Conservation (phyloP, 2,329 filamentous ascomycete genomes). For the Paecilomyces sp. region DNA sequence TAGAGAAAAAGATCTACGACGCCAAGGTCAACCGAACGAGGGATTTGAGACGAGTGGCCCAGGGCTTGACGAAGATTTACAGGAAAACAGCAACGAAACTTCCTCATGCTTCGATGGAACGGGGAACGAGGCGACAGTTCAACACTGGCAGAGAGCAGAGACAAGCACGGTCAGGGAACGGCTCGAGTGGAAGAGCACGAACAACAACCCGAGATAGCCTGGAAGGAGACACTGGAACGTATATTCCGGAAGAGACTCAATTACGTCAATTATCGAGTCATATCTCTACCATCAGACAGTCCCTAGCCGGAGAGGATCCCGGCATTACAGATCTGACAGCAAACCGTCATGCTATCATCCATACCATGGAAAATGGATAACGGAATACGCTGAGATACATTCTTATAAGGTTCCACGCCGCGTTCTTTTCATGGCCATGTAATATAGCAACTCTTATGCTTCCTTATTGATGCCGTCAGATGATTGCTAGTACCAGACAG, state of each 20-base stretch:
- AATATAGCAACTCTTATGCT: background rate
- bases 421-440: background rate
- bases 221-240: background rate
- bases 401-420: background rate
- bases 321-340: background rate
- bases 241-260: background rate
- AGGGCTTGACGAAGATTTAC: slow-evolving; percentile 8
- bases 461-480: background rate
- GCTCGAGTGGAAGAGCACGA: slow-evolving; percentile 1
- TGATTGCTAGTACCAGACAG: background rate
- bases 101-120: background rate
- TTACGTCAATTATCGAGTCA: background rate
- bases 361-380: background rate
- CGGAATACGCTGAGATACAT: background rate
- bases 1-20: slow-evolving; percentile 28
- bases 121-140: background rate
- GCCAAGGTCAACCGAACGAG: slow-evolving; percentile 28
- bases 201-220: background rate
- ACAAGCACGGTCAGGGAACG: slow-evolving; percentile 4
- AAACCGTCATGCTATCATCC: background rate
- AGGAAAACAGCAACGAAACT: slow-evolving; percentile 6
- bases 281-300: background rate
- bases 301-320: background rate
- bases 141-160: slow-evolving; percentile 1
- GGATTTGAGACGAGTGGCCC: slow-evolving; percentile 18